Percentiles rank a stretch among this genome's conserved stretches.
Evolutionary conservation across 495 filamentous ascomycete genomes (phyloP).

Genomic region (Aspergillus avenaceus): DNA sequence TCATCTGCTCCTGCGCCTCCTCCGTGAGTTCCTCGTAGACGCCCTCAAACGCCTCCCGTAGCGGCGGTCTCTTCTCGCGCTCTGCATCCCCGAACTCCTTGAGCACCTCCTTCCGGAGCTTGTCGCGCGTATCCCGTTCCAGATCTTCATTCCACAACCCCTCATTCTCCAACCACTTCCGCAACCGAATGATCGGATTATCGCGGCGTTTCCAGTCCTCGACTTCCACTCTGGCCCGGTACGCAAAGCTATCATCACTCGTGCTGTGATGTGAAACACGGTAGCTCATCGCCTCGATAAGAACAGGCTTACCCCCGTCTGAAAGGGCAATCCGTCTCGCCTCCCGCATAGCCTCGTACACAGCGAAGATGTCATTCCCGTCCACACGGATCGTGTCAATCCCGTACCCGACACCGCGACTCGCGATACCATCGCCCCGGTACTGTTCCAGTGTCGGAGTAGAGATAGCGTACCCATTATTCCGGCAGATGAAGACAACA

Average conservation of each 20-base stretch:
- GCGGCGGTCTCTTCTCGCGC: slow-evolving; percentile 78
- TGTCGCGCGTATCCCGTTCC: slow-evolving; percentile 67
- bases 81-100: slow-evolving; percentile 85
- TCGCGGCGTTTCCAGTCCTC: slow-evolving; percentile 97
- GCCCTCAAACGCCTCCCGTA: slow-evolving; percentile 77
- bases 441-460: slow-evolving; percentile 96
- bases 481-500: slow-evolving; percentile 91
- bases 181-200: slow-evolving; percentile 85
- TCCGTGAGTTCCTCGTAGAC: slow-evolving; percentile 85
- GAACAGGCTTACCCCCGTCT: slow-evolving; percentile 72
- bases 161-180: slow-evolving; percentile 86
- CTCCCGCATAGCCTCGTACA: slow-evolving; percentile 75
- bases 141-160: slow-evolving; percentile 79
- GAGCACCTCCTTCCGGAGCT: slow-evolving; percentile 67
- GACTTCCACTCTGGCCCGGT: slow-evolving; percentile 88
- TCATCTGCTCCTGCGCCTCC: slow-evolving; percentile 75
- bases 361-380: slow-evolving; percentile 95
- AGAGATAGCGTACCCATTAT: slow-evolving; percentile 95
- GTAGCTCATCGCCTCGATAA: slow-evolving; percentile 97
- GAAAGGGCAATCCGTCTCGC: slow-evolving; percentile 74
- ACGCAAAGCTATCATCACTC: slow-evolving; percentile 95
- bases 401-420: slow-evolving; percentile 90
- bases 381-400: slow-evolving; percentile 97
- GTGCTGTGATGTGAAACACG: slow-evolving; percentile 97
- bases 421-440: slow-evolving; percentile 93